Percentiles rank a stretch among this genome's conserved stretches.
Conservation (phyloP, 2,329 filamentous ascomycete species). For the Penicillium sp. region DNA sequence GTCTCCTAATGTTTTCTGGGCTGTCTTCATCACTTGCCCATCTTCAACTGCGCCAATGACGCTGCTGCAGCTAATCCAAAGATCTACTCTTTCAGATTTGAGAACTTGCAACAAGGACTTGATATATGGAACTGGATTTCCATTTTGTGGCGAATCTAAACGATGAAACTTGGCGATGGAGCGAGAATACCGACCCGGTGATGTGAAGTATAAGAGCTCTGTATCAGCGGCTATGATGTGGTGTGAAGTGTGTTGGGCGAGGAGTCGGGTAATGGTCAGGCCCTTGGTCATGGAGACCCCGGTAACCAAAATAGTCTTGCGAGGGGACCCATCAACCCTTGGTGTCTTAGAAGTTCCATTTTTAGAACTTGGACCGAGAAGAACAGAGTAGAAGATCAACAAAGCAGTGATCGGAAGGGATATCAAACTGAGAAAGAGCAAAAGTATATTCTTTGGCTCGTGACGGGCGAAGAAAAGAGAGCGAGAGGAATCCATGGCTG, state of each 20-base stretch:
- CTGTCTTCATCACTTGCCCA: slow-evolving; percentile 1
- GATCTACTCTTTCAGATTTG: background rate
- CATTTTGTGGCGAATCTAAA: background rate
- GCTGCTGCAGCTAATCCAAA: slow-evolving; percentile 5
- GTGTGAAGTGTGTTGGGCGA: background rate
- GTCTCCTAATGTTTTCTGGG: background rate
- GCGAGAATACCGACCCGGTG: slow-evolving; percentile 1
- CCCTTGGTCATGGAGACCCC: slow-evolving; percentile 4
- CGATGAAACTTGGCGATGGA: background rate
- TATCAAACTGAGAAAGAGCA: background rate
- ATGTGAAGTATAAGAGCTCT: background rate
- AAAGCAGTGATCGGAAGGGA: background rate
- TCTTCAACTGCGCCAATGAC: background rate
- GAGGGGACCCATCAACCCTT: background rate
- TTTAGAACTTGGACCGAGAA: background rate
- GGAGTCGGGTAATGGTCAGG: slow-evolving; percentile 1
- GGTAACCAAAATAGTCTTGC: slow-evolving; percentile 2
- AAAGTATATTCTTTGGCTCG: background rate
- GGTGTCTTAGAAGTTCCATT: background rate
- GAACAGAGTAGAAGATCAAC: background rate
- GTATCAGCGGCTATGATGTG: slow-evolving; percentile 1
- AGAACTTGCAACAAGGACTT: background rate
- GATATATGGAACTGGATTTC: background rate
- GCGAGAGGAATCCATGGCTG: background rate
- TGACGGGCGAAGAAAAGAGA: background rate